Conservation (phyloP, 1,284 basidiomycete genomes). For the Limonomyces culmigenus region DNA sequence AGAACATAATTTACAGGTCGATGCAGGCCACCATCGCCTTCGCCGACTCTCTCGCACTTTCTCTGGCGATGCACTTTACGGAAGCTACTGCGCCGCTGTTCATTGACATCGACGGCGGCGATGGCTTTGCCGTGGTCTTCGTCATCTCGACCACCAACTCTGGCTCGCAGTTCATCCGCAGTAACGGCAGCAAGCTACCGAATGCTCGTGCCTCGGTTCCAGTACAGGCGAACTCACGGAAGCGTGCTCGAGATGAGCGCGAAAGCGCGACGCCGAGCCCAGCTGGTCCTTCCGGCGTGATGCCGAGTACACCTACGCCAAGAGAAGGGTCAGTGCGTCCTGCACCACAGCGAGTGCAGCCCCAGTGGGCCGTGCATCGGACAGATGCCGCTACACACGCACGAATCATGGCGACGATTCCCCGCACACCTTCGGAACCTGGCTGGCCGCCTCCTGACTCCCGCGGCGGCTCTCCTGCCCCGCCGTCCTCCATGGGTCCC, state of each 20-base stretch:
- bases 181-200: constrained; percentile 7
- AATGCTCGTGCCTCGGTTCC: constrained; percentile 1
- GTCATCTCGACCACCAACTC: constrained; percentile 59
- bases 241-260: constrained; percentile 7
- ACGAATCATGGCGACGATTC: constrained; percentile 4
- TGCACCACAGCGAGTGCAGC: constrained; percentile 3
- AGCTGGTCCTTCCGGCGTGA: background rate
- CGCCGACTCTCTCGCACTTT: constrained; percentile 47
- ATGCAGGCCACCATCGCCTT: constrained; percentile 57
- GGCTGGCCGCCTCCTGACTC: constrained; percentile 1
- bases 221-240: constrained; percentile 3
- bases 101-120: constrained; percentile 38
- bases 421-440: constrained; percentile 1
- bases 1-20: constrained; percentile 2
- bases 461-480: constrained; percentile 11
- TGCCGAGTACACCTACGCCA: constrained; percentile 24
- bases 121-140: constrained; percentile 41
- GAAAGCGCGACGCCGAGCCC: constrained; percentile 10
- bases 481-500: constrained; percentile 11
- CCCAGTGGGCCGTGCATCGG: constrained; percentile 42
- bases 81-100: constrained; percentile 54
- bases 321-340: background rate
- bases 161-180: constrained; percentile 16
- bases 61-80: constrained; percentile 58
- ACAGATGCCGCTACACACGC: constrained; percentile 18